Conservation (phyloP, 768 basidiomycete genomes). For the Boletus rubescentipes region DNA sequence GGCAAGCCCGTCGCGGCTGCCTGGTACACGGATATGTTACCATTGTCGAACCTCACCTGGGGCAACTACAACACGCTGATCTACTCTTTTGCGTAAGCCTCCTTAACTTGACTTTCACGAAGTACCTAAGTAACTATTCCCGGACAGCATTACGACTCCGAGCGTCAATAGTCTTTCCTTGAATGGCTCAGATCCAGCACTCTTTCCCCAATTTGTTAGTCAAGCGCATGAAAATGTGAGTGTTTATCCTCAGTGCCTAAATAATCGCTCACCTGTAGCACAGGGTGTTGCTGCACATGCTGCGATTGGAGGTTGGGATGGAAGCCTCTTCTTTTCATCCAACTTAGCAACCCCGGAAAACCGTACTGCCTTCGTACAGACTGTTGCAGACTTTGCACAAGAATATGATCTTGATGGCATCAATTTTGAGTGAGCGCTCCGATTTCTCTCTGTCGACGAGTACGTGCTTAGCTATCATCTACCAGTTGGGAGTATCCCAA, state of each 20-base stretch:
- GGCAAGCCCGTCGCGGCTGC: conserved; percentile 41
- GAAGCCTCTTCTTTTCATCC: conserved; percentile 60
- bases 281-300: conserved; percentile 58
- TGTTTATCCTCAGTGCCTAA: background rate
- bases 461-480: background rate
- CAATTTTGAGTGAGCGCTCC: conserved; percentile 30
- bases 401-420: conserved; percentile 58
- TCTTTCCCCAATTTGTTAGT: conserved; percentile 58
- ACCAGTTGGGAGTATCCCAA: conserved; percentile 86
- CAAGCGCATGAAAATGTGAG: conserved; percentile 38
- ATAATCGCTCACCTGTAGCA: background rate
- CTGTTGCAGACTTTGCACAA: conserved; percentile 47
- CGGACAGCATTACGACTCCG: conserved; percentile 33
- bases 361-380: conserved; percentile 59
- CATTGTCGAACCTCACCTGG: conserved; percentile 59
- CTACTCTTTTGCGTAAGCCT: conserved; percentile 64
- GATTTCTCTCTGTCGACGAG: background rate
- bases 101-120: background rate
- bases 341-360: conserved; percentile 55
- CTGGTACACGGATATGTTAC: conserved; percentile 57
- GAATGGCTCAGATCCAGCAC: conserved; percentile 41
- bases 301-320: conserved; percentile 71
- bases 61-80: conserved; percentile 64
- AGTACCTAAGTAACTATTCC: background rate
- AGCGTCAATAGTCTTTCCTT: conserved; percentile 33